Evolutionary conservation across 805 yeast genomes (phyloP).

Genomic region (Candida pseudofarinosa): DNA sequence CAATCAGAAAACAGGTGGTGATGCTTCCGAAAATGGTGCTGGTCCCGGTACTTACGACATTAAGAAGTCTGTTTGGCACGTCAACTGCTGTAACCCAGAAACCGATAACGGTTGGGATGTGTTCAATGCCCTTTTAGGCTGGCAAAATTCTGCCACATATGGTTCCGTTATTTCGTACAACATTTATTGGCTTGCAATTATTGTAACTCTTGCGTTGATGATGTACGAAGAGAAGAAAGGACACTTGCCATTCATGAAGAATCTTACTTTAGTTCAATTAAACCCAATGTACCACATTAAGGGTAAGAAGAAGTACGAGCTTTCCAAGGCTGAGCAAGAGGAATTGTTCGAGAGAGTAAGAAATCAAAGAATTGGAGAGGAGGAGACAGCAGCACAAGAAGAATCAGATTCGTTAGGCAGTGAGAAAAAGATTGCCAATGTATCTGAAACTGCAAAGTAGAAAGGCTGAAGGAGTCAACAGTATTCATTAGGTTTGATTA

Average conservation of each 20-base stretch:
- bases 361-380: slow-evolving; percentile 16
- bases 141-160: slow-evolving; percentile 96
- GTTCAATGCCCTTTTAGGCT: slow-evolving; percentile 89
- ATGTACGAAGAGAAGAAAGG: slow-evolving; percentile 81
- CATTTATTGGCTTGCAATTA: slow-evolving; percentile 76
- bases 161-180: slow-evolving; percentile 90
- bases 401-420: slow-evolving; percentile 3
- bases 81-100: slow-evolving; percentile 95
- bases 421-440: slow-evolving; percentile 3
- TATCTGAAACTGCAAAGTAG: not conserved
- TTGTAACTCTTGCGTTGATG: slow-evolving; percentile 55
- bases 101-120: slow-evolving; percentile 94
- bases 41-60: slow-evolving; percentile 96
- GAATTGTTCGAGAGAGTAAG: slow-evolving; percentile 32
- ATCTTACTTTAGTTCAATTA: slow-evolving; percentile 37
- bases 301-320: slow-evolving; percentile 53
- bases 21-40: slow-evolving; percentile 85
- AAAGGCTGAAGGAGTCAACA: not conserved
- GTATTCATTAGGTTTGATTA: not conserved
- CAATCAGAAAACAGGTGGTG: slow-evolving; percentile 78
- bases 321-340: slow-evolving; percentile 29
- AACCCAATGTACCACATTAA: slow-evolving; percentile 74
- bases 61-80: slow-evolving; percentile 82
- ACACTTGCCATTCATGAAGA: slow-evolving; percentile 67
- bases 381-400: slow-evolving; percentile 7